Percentiles rank a stretch among this genome's conserved stretches.
phyloP scores from a whole-genome alignment of 2,329 filamentous ascomycete species.

The Calonectria pauciramosa region DNA sequence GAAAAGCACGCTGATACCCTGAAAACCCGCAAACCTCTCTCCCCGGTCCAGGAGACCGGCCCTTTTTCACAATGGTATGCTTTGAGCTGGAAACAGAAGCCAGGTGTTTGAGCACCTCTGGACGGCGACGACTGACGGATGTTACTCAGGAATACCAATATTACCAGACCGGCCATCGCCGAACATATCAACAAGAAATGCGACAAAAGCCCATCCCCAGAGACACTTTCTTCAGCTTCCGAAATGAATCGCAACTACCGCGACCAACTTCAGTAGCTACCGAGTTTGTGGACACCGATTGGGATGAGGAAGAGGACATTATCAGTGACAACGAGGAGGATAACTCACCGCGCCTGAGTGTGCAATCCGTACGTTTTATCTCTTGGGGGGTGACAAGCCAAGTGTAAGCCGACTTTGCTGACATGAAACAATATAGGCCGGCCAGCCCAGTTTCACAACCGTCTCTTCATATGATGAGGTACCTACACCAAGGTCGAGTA shows the following conservation, averaged over 20 bases:
- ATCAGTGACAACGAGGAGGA: conserved; percentile 74
- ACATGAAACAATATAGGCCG: conserved; percentile 63
- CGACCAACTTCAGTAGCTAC: conserved; percentile 80
- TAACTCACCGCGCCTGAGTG: conserved; percentile 75
- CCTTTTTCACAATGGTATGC: conserved; percentile 51
- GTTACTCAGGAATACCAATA: conserved; percentile 52
- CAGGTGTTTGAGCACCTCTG: not conserved
- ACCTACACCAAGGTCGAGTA: conserved; percentile 79
- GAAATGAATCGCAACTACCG: conserved; percentile 58
- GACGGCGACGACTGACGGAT: conserved; percentile 1
- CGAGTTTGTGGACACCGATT: conserved; percentile 84
- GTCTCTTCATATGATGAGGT: conserved; percentile 89
- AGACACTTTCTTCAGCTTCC: conserved; percentile 74
- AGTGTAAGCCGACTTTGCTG: conserved; percentile 25
- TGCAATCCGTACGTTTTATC: conserved; percentile 75
- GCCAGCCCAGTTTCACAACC: conserved; percentile 84
- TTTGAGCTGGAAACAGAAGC: not conserved
- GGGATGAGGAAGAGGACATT: conserved; percentile 72
- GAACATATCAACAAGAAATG: conserved; percentile 63
- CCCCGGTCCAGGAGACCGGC: conserved; percentile 35
- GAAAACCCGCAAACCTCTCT: conserved; percentile 31
- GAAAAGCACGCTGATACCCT: conserved; percentile 13
- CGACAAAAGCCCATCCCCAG: conserved; percentile 63
- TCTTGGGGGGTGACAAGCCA: not conserved
- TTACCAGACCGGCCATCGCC: conserved; percentile 52